A percentile compares a stretch with the other conserved stretches of the same genome.
These are phyloP conservation scores for Colletotrichum musae DNA, from an alignment of 2,329 filamentous ascomycete genomes.

Conservation along the genomic window DNA sequence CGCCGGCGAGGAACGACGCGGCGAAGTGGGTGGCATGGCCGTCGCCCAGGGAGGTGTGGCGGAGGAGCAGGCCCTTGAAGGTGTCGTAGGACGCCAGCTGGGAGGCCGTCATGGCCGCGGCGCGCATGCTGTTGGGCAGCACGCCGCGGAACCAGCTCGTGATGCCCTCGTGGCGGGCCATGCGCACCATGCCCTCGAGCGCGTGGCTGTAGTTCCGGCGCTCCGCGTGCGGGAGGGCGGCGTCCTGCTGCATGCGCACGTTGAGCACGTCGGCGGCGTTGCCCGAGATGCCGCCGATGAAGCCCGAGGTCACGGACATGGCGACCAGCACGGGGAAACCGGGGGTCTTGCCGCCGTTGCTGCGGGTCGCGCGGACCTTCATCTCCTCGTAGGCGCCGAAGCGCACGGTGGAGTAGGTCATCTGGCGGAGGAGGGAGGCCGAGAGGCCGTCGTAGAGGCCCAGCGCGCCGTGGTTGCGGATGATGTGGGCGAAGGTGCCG, in stretches of 20 bases:
- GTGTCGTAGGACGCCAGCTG: conserved; percentile 89
- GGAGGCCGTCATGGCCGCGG: conserved; percentile 88
- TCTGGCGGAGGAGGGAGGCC: conserved; percentile 91
- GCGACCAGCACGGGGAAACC: conserved; percentile 84
- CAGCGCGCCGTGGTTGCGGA: conserved; percentile 80
- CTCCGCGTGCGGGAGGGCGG: conserved; percentile 79
- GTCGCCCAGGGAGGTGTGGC: conserved; percentile 77
- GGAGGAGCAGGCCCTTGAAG: conserved; percentile 80
- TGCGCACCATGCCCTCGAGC: conserved; percentile 86
- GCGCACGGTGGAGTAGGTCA: conserved; percentile 95
- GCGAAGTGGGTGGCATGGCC: conserved; percentile 84
- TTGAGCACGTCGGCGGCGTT: conserved; percentile 98
- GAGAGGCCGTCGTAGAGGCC: conserved; percentile 94
- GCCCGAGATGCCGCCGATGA: conserved; percentile 89
- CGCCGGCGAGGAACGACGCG: conserved; percentile 82
- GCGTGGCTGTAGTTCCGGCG: conserved; percentile 92
- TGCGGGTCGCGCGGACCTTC: conserved; percentile 76
- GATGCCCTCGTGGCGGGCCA: conserved; percentile 88
- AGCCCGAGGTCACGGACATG: conserved; percentile 87
- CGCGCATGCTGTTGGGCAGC: conserved; percentile 84
- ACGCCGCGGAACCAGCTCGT: conserved; percentile 86
- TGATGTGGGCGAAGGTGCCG: conserved; percentile 86
- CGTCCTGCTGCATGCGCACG: conserved; percentile 97
- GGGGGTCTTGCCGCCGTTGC: conserved; percentile 59
- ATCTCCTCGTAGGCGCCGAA: conserved; percentile 98